A percentile compares a stretch with the other conserved stretches of the same genome.
Conservation (phyloP, 352 stramenopile genomes). For the Phytophthora hybrid region DNA sequence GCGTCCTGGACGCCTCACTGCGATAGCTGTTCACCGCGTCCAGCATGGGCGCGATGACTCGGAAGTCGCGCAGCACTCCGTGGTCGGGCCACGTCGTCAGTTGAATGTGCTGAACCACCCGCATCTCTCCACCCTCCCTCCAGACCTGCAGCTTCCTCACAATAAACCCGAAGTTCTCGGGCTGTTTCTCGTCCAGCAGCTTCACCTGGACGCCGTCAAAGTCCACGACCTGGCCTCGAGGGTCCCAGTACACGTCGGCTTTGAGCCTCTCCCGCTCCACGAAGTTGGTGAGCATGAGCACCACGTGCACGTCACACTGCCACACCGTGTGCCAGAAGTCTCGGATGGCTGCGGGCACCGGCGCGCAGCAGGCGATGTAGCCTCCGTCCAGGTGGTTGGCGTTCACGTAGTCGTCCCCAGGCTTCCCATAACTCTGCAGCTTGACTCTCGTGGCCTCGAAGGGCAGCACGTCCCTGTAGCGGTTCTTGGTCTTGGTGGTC, state of each 20-base stretch:
- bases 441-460: constrained; percentile 79
- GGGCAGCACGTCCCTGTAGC: constrained; percentile 80
- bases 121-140: constrained; percentile 35
- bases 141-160: constrained; percentile 66
- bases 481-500: constrained; percentile 77
- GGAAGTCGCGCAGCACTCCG: constrained; percentile 76
- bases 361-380: constrained; percentile 85
- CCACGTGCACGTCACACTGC: constrained; percentile 76
- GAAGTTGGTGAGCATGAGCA: constrained; percentile 92
- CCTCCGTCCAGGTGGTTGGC: constrained; percentile 66
- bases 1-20: constrained; percentile 31
- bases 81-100: constrained; percentile 86
- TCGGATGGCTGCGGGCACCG: constrained; percentile 61
- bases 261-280: constrained; percentile 77
- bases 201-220: constrained; percentile 65
- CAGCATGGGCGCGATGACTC: constrained; percentile 77
- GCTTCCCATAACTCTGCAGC: constrained; percentile 28
- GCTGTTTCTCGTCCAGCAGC: constrained; percentile 52
- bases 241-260: constrained; percentile 81
- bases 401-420: constrained; percentile 75
- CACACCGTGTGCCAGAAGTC: constrained; percentile 91
- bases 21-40: constrained; percentile 67
- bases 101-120: constrained; percentile 74
- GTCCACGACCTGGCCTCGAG: constrained; percentile 48
- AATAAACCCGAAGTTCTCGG: constrained; percentile 48